Conservation (phyloP, 352 stramenopile species). For the Phytopythium ostracodes region DNA sequence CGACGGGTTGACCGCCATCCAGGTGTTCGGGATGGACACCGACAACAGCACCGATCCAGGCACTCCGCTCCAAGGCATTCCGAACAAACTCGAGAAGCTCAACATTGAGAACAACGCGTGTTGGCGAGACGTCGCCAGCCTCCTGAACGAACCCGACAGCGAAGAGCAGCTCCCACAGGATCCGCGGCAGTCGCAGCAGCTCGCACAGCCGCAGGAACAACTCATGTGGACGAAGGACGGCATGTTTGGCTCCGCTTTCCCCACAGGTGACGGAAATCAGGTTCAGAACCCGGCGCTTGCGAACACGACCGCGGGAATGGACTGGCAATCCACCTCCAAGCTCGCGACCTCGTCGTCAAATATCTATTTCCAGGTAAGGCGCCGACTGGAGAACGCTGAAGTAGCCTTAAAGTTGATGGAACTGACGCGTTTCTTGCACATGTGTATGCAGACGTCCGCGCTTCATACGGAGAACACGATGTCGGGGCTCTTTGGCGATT, state of each 20-base stretch:
- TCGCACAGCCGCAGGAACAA: not conserved
- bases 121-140: conserved; percentile 3
- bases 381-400: not conserved
- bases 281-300: not conserved
- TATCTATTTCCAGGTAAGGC: not conserved
- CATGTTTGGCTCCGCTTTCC: not conserved
- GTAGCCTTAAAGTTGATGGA: not conserved
- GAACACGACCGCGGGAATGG: not conserved
- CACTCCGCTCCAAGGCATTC: conserved; percentile 4
- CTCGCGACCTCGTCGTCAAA: not conserved
- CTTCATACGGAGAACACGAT: not conserved
- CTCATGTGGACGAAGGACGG: not conserved
- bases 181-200: not conserved
- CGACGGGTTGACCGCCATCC: not conserved
- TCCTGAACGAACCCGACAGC: conserved; percentile 5
- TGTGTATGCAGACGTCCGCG: not conserved
- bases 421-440: not conserved
- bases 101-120: conserved; percentile 6
- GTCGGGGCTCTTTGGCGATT: not conserved
- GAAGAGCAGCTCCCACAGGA: conserved; percentile 5
- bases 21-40: not conserved
- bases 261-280: not conserved
- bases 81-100: conserved; percentile 6
- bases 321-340: not conserved
- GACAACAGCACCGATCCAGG: not conserved